Percentiles rank a stretch among this genome's conserved stretches.
Conservation (phyloP, 768 basidiomycete species). For the Macrolepiota fuliginosa region DNA sequence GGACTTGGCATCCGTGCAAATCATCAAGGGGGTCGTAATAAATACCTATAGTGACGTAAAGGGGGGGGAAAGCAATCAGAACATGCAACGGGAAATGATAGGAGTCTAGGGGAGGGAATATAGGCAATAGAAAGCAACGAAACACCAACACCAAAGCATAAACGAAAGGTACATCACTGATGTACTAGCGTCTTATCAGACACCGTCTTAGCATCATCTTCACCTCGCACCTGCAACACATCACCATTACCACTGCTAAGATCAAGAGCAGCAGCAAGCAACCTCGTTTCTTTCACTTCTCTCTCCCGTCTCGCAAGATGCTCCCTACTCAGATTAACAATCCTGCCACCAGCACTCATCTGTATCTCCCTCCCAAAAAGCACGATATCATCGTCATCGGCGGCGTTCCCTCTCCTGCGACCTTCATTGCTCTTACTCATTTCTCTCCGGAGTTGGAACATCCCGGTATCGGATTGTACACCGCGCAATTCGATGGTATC, state of each 20-base stretch:
- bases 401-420: not conserved
- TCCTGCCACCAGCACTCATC: not conserved
- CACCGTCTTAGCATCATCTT: constrained; percentile 6
- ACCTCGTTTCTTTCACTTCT: too few relatives aligned
- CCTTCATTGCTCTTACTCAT: not conserved
- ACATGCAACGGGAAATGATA: not conserved
- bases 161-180: constrained; percentile 3
- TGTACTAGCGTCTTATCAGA: constrained; percentile 8
- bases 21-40: not conserved
- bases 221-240: not conserved
- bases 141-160: not conserved
- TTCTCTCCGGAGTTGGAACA: not conserved
- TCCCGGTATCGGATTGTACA: not conserved
- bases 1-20: not conserved
- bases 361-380: not conserved
- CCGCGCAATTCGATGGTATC: not conserved
- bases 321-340: constrained; percentile 4
- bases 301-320: not conserved
- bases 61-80: too few relatives aligned
- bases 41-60: not conserved
- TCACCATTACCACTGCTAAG: too few relatives aligned
- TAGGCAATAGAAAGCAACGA: not conserved
- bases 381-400: constrained; percentile 5
- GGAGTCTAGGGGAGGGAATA: not conserved
- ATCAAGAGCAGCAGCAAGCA: too few relatives aligned